phyloP scores from a whole-genome alignment of 768 basidiomycete species.

The Crucibulum laeve region DNA sequence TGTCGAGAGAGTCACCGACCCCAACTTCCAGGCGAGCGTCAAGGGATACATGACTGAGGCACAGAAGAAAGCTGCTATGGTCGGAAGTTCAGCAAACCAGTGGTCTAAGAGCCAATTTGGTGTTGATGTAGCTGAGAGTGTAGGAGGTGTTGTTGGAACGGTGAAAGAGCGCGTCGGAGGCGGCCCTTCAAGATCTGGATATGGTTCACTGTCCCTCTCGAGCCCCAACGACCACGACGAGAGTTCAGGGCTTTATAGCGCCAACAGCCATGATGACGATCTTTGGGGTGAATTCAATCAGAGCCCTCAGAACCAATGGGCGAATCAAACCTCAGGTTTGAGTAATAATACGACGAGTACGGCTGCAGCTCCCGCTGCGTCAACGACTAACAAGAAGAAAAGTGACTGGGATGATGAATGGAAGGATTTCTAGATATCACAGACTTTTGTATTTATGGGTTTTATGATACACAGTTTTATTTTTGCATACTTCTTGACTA shows the following conservation, averaged over 20 bases:
- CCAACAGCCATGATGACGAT: conserved; percentile 62
- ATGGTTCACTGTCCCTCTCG: conserved; percentile 39
- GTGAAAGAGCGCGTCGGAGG: conserved; percentile 56
- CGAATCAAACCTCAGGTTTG: neutral
- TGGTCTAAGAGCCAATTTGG: conserved; percentile 78
- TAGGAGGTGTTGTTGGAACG: conserved; percentile 63
- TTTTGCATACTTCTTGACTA: no score
- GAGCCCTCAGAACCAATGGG: neutral
- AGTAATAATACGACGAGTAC: neutral
- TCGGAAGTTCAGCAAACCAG: conserved; percentile 64
- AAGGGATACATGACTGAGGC: conserved; percentile 70
- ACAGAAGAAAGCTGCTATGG: conserved; percentile 55
- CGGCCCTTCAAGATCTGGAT: conserved; percentile 50
- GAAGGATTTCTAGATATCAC: conserved; percentile 68
- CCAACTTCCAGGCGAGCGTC: conserved; percentile 70
- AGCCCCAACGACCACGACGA: conserved; percentile 44
- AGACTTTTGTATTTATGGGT: neutral
- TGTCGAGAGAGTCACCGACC: conserved; percentile 77
- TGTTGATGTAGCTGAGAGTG: conserved; percentile 78
- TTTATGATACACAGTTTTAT: neutral
- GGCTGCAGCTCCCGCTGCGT: conserved; percentile 14
- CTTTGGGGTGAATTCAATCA: conserved; percentile 49
- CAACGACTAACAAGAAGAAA: conserved; percentile 34
- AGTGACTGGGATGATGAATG: conserved; percentile 77
- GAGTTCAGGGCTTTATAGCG: conserved; percentile 50